phyloP scores from a whole-genome alignment of 208 protist genomes.

The Trypanosoma mega region DNA sequence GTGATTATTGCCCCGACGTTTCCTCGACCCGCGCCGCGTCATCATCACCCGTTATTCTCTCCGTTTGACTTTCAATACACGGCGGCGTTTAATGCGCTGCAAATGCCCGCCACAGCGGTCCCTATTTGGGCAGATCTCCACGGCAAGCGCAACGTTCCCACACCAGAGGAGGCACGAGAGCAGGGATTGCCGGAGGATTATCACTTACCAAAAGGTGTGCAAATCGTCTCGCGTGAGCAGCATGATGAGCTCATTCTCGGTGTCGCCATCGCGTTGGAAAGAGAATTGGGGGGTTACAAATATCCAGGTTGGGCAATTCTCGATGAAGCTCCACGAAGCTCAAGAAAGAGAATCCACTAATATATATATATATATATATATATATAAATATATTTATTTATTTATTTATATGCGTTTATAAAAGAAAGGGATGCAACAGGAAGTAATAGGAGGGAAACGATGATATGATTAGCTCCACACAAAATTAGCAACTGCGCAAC shows the following conservation, averaged over 20 bases:
- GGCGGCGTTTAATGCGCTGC: constrained; percentile 84
- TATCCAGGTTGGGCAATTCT: constrained; percentile 78
- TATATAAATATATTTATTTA: too few relatives aligned
- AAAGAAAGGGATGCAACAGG: too few relatives aligned
- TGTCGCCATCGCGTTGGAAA: constrained; percentile 57
- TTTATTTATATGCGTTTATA: too few relatives aligned
- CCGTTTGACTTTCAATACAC: constrained; percentile 88
- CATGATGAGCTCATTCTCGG: constrained; percentile 76
- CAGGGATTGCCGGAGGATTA: constrained; percentile 21
- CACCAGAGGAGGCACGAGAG: constrained; percentile 21
- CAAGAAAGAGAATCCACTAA: too few relatives aligned
- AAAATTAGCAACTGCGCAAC: background rate
- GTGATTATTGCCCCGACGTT: constrained; percentile 77
- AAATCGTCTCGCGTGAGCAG: constrained; percentile 61
- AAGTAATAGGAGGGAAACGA: background rate
- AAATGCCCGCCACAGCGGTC: constrained; percentile 70
- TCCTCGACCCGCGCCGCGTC: constrained; percentile 59
- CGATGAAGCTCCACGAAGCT: constrained; percentile 18
- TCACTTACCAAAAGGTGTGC: constrained; percentile 84
- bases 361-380: too few relatives aligned
- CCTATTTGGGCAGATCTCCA: constrained; percentile 63
- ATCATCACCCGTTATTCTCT: constrained; percentile 67
- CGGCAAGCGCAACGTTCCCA: constrained; percentile 19
- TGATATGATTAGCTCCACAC: background rate
- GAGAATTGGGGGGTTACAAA: constrained; percentile 71